Percentiles rank a stretch among this genome's conserved stretches.
Conservation (phyloP, 2,329 filamentous ascomycete species). For the Ascochyta pisi region DNA sequence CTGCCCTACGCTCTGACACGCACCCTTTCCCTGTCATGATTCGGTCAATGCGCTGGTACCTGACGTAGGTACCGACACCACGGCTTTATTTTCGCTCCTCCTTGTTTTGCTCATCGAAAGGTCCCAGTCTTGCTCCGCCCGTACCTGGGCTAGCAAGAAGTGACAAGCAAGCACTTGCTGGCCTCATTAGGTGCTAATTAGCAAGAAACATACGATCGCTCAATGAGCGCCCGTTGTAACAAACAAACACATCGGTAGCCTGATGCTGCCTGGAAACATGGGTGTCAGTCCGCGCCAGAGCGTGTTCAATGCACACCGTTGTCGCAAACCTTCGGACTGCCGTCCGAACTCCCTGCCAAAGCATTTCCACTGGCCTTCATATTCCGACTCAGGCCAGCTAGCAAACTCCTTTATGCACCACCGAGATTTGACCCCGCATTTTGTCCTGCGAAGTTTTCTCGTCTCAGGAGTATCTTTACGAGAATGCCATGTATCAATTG, state of each 20-base stretch:
- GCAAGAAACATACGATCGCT: neutral
- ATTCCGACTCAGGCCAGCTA: neutral
- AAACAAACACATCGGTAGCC: neutral
- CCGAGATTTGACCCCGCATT: neutral
- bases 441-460: neutral
- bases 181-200: constrained; percentile 3
- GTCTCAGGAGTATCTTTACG: neutral
- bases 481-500: too few species aligned
- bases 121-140: neutral
- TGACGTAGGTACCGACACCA: neutral
- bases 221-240: neutral
- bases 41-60: constrained; percentile 8
- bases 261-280: neutral
- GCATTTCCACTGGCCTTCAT: neutral
- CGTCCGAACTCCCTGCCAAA: neutral
- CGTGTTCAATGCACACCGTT: neutral
- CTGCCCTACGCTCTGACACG: constrained; percentile 12
- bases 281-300: too few species aligned
- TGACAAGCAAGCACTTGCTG: constrained; percentile 5
- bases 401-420: neutral
- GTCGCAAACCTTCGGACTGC: neutral
- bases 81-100: constrained; percentile 4
- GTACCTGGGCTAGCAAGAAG: constrained; percentile 1
- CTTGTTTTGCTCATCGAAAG: neutral
- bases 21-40: neutral